Percentiles rank a stretch among this genome's conserved stretches.
Evolutionary conservation across 371 early-diverging fungal species (phyloP).

Genomic region (Circinella umbellata): DNA sequence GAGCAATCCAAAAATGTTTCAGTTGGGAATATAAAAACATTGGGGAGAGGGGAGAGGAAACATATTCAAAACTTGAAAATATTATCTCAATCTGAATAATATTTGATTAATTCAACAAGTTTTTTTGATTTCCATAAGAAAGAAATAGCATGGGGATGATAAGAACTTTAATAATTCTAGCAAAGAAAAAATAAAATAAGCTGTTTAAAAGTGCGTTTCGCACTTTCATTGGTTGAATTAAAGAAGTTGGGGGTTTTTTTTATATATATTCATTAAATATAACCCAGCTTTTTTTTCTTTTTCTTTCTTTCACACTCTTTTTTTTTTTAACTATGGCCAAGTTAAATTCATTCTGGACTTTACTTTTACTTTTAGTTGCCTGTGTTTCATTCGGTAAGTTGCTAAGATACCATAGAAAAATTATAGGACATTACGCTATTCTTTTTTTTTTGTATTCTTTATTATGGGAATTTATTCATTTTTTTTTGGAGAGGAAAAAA

Average conservation of each 20-base stretch:
- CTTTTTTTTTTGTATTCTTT: too few species aligned
- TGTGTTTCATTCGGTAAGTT: slow-evolving; percentile 10
- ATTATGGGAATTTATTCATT: too few species aligned
- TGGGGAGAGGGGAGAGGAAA: too few species aligned
- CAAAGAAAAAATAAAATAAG: not conserved
- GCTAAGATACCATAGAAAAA: not conserved
- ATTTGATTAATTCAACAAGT: too few species aligned
- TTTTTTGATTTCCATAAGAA: too few species aligned
- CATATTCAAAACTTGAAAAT: too few species aligned
- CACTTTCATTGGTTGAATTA: not conserved
- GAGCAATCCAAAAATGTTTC: too few species aligned
- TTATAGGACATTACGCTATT: too few species aligned
- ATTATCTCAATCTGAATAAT: too few species aligned
- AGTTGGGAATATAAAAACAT: too few species aligned
- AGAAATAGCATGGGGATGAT: too few species aligned
- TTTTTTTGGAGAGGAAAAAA: too few species aligned
- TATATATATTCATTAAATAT: not conserved
- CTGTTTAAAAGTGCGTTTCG: not conserved
- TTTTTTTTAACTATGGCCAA: slow-evolving; percentile 8
- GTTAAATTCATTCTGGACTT: slow-evolving; percentile 9
- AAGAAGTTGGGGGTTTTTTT: not conserved
- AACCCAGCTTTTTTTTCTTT: not conserved
- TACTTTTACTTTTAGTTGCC: slow-evolving; percentile 8
- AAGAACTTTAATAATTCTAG: not conserved
- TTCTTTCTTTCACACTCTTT: slow-evolving; percentile 2